Evolutionary conservation across 495 filamentous ascomycete species (phyloP).

Genomic region (Aspergillus cristatus): DNA sequence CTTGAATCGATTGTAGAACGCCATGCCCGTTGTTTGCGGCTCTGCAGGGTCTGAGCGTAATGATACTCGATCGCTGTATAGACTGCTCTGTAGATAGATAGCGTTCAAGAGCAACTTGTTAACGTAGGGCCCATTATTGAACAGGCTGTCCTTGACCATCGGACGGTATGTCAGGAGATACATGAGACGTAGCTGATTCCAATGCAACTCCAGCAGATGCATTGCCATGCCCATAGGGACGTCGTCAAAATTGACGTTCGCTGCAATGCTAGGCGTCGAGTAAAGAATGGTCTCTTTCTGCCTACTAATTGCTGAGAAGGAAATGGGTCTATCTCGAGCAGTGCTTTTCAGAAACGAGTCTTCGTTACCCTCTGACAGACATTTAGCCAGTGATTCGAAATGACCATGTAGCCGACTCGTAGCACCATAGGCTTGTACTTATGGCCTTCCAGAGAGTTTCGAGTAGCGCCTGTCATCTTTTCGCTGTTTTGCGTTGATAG

Average conservation of each 20-base stretch:
- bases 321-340: background rate
- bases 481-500: background rate
- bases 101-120: slow-evolving; percentile 26
- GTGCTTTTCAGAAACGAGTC: background rate
- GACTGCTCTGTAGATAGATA: slow-evolving; percentile 17
- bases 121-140: slow-evolving; percentile 21
- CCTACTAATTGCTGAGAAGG: background rate
- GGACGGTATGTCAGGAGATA: slow-evolving; percentile 22
- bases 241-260: slow-evolving; percentile 24
- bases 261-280: background rate
- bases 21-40: slow-evolving; percentile 2
- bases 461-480: background rate
- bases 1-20: slow-evolving; percentile 11
- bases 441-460: background rate
- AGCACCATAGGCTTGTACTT: background rate
- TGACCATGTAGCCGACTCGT: background rate
- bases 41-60: slow-evolving; percentile 1
- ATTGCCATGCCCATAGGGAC: slow-evolving; percentile 17
- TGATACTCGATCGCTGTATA: slow-evolving; percentile 8
- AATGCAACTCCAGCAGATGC: slow-evolving; percentile 25
- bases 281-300: slow-evolving; percentile 1
- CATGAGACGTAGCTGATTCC: slow-evolving; percentile 17
- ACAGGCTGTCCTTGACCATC: slow-evolving; percentile 24
- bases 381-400: background rate
- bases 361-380: background rate